Base-by-base conservation (phyloP, 2,329 filamentous ascomycete species). In the Xylaria sp. region DNA sequence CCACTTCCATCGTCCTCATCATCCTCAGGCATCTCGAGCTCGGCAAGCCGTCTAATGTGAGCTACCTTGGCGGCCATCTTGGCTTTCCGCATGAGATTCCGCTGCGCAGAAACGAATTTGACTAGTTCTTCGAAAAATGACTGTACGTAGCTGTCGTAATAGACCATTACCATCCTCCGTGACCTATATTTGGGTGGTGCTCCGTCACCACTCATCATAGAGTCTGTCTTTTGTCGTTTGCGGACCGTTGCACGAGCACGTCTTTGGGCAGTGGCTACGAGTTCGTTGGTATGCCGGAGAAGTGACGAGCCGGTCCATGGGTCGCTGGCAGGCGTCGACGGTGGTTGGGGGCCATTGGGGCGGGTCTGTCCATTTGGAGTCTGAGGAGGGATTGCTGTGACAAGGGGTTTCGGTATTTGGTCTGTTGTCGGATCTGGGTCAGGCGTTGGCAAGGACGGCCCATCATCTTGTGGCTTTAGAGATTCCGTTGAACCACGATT, bases 71-170 rank as follows among this genome's bases (percentile, higher is more conserved):
- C 90, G 62, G 92, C 92, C 91, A 93, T 93, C 81, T 93, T 96
- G 61, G 91, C 93, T 80, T 95, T 97, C 58, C 94, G 90, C 79
- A 98, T 90, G 72, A 93, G 85, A 80, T 97, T 97, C 66, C 94
- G 86, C 59, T 92, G 92, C 1, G 89, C 88, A 5, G 92, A 93
- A 42, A 98, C 90, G 65, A 92, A 91, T 70, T 93, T 91, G 65
- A 97, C 94, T 59, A 97, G 82, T 64, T 91, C 86, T 75, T 97
- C 94, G 72, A 98, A 93, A 47, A 91, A 89, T 60, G 89, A 89
- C 78, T 98, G 94, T 3, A 97, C 91, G 70, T 93, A 91, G 73
- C 92, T 93, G 78, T 98, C 94, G 78, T 98, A 98, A 80, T 93
- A 94, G n/a, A 98, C 92, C 48, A 96, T 90, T 55, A 95, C 91